Evolutionary conservation across 2,329 filamentous ascomycete genomes (phyloP).

Genomic region (Xylariaceae sp.): DNA sequence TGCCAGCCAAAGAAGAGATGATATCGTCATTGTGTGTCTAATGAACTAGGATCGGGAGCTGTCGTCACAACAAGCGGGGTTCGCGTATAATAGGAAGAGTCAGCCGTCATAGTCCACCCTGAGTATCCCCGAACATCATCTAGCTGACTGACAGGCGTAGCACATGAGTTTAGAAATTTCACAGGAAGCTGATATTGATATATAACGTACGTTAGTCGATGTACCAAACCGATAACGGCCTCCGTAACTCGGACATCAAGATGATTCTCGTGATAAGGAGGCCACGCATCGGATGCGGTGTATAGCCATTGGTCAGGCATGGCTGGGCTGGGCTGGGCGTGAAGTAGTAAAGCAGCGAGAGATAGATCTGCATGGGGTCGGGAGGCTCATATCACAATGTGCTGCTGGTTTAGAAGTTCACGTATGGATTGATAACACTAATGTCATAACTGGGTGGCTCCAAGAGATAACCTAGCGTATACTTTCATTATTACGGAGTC

Average conservation of each 20-base stretch:
- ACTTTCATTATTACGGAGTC: constrained; percentile 15
- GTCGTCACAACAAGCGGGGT: neutral
- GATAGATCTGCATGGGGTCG: neutral
- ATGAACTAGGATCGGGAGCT: neutral
- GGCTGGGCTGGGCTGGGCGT: neutral
- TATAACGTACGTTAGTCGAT: neutral
- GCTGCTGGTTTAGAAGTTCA: too few species aligned
- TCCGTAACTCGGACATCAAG: constrained; percentile 29
- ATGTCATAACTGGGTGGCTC: constrained; percentile 31
- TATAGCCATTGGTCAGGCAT: constrained; percentile 22
- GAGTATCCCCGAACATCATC: neutral
- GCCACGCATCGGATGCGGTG: constrained; percentile 22
- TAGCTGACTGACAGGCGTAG: neutral
- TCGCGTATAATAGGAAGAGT: neutral
- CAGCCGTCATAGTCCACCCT: neutral
- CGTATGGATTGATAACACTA: constrained; percentile 30
- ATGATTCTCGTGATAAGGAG: constrained; percentile 25
- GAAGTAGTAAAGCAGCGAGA: constrained; percentile 9
- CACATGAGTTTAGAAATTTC: neutral
- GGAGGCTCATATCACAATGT: constrained; percentile 7
- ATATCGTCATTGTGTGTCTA: constrained; percentile 23
- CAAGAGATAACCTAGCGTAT: constrained; percentile 31
- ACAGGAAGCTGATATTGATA: neutral
- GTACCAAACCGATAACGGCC: constrained; percentile 29
- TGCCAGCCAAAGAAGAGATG: constrained; percentile 27